Evolutionary conservation across 2,329 filamentous ascomycete genomes (phyloP).

Genomic region (Fusarium tupiense): DNA sequence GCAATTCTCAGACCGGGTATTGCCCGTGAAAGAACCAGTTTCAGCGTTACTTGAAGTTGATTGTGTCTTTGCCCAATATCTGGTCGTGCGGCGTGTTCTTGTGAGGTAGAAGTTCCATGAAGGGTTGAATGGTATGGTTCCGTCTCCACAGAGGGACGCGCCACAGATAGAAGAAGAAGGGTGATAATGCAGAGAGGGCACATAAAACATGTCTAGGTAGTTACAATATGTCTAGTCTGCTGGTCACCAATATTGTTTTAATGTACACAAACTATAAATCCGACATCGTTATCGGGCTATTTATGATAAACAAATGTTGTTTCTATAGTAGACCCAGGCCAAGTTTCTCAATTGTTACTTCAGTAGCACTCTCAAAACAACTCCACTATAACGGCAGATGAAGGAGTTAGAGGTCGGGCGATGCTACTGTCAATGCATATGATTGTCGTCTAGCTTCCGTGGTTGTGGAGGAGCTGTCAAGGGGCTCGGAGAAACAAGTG

Average conservation of each 20-base stretch:
- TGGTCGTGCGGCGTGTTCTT: background rate
- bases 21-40: background rate
- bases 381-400: background rate
- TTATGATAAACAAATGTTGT: background rate
- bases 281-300: background rate
- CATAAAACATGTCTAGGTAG: background rate
- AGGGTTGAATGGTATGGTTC: background rate
- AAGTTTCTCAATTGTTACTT: background rate
- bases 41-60: background rate
- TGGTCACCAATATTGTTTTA: background rate
- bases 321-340: background rate
- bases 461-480: background rate
- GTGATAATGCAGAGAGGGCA: background rate
- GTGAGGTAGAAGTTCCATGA: background rate
- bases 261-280: background rate
- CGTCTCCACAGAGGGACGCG: conserved; percentile 14
- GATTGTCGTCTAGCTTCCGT: background rate
- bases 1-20: background rate
- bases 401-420: conserved; percentile 11
- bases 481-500: background rate
- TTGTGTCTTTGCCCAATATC: background rate
- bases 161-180: background rate
- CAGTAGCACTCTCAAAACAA: background rate
- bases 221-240: background rate
- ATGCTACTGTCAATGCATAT: background rate